These are phyloP conservation scores for Acarospora socialis DNA, from an alignment of 2,329 filamentous ascomycete species.

Conservation along the genomic window DNA sequence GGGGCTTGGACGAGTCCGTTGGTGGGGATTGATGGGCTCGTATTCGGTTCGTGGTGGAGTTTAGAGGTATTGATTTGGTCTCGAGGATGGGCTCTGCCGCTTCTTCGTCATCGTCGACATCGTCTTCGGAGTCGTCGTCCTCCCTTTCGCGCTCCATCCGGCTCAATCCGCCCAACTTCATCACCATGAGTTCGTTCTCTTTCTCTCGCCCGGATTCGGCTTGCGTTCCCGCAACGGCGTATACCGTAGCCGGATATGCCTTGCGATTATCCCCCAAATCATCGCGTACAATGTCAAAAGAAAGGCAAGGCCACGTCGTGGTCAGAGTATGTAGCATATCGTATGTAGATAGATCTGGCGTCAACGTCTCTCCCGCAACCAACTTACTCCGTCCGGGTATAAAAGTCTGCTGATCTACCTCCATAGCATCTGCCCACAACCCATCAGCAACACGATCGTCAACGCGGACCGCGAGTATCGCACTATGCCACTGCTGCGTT, in stretches of 20 bases:
- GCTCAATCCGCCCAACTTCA: constrained; percentile 87
- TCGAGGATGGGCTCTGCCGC: constrained; percentile 80
- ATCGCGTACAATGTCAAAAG: constrained; percentile 84
- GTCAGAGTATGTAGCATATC: constrained; percentile 93
- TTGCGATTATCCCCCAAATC: constrained; percentile 75
- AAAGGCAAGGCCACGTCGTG: constrained; percentile 92
- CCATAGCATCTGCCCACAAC: constrained; percentile 56
- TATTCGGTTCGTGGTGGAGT: constrained; percentile 84
- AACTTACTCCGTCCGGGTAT: constrained; percentile 90
- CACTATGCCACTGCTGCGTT: constrained; percentile 8
- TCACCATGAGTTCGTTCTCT: constrained; percentile 89
- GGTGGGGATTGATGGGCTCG: constrained; percentile 61
- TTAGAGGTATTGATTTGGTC: constrained; percentile 74
- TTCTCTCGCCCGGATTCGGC: constrained; percentile 59
- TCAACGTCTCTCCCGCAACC: constrained; percentile 76
- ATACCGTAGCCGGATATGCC: constrained; percentile 89
- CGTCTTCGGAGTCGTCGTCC: constrained; percentile 55
- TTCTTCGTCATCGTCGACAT: constrained; percentile 60
- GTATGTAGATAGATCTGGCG: constrained; percentile 87
- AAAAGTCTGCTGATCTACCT: constrained; percentile 86
- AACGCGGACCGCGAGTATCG: constrained; percentile 1
- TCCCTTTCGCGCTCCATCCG: constrained; percentile 61
- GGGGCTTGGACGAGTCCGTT: constrained; percentile 51
- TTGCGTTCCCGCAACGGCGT: constrained; percentile 88
- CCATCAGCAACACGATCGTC: constrained; percentile 12